Percentiles rank a stretch among this genome's conserved stretches.
These are phyloP conservation scores for Chaetoscypha palmicola DNA, from an alignment of 2,329 filamentous ascomycete genomes.

Conservation along the genomic window DNA sequence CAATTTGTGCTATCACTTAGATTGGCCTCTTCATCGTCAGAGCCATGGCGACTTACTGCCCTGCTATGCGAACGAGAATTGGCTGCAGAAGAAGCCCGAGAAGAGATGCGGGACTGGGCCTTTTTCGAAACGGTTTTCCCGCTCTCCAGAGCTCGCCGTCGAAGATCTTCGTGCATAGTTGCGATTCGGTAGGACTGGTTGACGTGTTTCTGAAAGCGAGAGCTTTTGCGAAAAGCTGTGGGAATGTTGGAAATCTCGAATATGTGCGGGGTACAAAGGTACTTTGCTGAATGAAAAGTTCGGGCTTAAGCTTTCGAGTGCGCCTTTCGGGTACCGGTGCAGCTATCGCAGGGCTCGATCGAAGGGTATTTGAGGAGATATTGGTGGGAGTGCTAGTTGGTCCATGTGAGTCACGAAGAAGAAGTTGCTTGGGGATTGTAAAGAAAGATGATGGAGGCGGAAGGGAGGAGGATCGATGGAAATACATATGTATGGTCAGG, in stretches of 20 bases:
- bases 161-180: slow-evolving; percentile 40
- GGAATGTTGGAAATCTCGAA: background rate
- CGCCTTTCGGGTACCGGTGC: background rate
- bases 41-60: slow-evolving; percentile 41
- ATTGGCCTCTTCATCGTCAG: slow-evolving; percentile 47
- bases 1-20: slow-evolving; percentile 47
- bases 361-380: slow-evolving; percentile 13
- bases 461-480: too few species aligned
- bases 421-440: too few species aligned
- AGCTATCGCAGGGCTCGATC: slow-evolving; percentile 19
- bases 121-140: slow-evolving; percentile 53
- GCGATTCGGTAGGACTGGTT: background rate
- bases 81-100: slow-evolving; percentile 41
- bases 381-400: slow-evolving; percentile 11
- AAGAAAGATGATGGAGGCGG: too few species aligned
- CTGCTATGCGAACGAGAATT: slow-evolving; percentile 42
- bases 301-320: background rate
- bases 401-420: slow-evolving; percentile 14
- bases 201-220: slow-evolving; percentile 1
- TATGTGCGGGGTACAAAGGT: slow-evolving; percentile 17
- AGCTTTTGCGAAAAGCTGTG: background rate
- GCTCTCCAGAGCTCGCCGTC: slow-evolving; percentile 49
- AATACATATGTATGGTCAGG: too few species aligned
- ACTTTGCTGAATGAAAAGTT: background rate
- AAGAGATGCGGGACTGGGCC: slow-evolving; percentile 42